Conservation (phyloP, 768 basidiomycete species). For the Boletellus sp. region DNA sequence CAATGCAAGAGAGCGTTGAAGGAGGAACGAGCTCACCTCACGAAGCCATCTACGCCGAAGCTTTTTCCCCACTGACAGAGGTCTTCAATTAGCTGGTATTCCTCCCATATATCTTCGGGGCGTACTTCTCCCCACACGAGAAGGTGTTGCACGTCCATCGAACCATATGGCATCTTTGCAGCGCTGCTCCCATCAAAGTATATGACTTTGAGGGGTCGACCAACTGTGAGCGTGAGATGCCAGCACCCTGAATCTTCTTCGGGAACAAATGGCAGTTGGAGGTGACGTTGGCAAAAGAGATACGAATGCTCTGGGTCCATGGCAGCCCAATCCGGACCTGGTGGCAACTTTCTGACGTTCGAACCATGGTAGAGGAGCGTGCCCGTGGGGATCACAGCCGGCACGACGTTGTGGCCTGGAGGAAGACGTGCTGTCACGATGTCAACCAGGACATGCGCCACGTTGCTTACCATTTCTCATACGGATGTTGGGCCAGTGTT, state of each 20-base stretch:
- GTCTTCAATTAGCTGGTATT: slow-evolving; percentile 21
- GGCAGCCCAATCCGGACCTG: slow-evolving; percentile 28
- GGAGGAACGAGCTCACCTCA: slow-evolving; percentile 17
- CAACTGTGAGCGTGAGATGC: slow-evolving; percentile 29
- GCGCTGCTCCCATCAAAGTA: slow-evolving; percentile 36
- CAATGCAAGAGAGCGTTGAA: background rate
- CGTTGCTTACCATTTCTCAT: slow-evolving; percentile 31
- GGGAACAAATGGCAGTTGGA: background rate
- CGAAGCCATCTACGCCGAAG: slow-evolving; percentile 33
- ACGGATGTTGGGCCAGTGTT: slow-evolving; percentile 38
- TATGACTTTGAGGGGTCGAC: slow-evolving; percentile 27
- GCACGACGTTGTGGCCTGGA: slow-evolving; percentile 30
- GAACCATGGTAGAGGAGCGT: slow-evolving; percentile 33
- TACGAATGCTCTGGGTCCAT: slow-evolving; percentile 33
- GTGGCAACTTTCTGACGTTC: slow-evolving; percentile 16
- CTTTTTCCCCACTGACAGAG: slow-evolving; percentile 34
- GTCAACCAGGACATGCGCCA: background rate
- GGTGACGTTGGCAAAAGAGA: slow-evolving; percentile 32
- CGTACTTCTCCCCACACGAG: slow-evolving; percentile 26
- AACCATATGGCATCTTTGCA: slow-evolving; percentile 29
- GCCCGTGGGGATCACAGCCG: slow-evolving; percentile 29
- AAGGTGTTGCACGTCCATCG: slow-evolving; percentile 35
- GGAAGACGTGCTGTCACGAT: background rate
- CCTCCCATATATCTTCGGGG: slow-evolving; percentile 20
- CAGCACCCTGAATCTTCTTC: slow-evolving; percentile 18